Base-by-base conservation (phyloP, 345 rosid genomes). In the Gossypium longicalyx region DNA sequence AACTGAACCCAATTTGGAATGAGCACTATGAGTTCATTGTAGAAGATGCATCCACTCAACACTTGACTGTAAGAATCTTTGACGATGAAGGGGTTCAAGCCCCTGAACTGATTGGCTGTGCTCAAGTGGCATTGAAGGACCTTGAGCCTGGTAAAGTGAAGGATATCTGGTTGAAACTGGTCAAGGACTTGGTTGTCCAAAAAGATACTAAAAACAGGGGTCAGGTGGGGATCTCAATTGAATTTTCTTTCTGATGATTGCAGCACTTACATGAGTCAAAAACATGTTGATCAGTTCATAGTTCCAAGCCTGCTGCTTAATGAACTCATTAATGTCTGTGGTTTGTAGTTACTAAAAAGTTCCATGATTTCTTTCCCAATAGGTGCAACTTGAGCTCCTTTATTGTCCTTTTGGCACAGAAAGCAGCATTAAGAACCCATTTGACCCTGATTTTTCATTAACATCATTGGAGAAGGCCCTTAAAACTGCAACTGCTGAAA, bases 41-140 rank as follows among this genome's bases (percentile, higher is more conserved):
- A 49, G 98, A 93, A 78, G 99, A 95, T 76, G 78, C 82, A 61
- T 79, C 89, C 11, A 93, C 97, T 72, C 98, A 95, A 82, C 87
- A 76, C 83, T 80, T 95, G 85, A 90, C 94, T 7, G 63, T 95
- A 65, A 89, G 87, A 85, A 80, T 93, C n/a, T 93, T 77, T 27
- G 99, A 95, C 7, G 91, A 95, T 15, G 99, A 95, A 83, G 98
- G 98, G 57, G 75, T 93, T 78, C 89, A 85, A 67, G 91, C 96
- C 25, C 63, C 98, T 66, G 96, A 94, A 81, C 83, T 89, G 49
- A 87, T 94, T 4, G 97, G 98, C 13, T 82, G 83, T 80, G 94
- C 97, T 74, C 95, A 81, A 57, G 78, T 92, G 22, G 76, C 82
- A 10, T 58, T 94, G 16, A 78, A 70, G 45, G 89, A 76, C 34